Conservation (phyloP, 768 basidiomycete species). For the Tulasnella sp. region DNA sequence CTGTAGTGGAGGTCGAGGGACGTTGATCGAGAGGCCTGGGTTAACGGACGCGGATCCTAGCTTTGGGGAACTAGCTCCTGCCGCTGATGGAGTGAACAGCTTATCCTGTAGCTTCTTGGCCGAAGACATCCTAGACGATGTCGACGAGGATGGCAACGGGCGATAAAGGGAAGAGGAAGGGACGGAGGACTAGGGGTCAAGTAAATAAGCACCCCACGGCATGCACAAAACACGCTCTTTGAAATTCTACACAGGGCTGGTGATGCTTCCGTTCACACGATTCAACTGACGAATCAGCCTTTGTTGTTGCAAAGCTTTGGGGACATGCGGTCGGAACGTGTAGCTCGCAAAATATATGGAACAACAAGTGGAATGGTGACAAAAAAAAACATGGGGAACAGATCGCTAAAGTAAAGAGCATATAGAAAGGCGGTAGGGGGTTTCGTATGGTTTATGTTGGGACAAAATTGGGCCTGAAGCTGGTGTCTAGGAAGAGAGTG, state of each 20-base stretch:
- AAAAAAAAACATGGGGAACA: background rate
- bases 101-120: conserved; percentile 61
- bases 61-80: background rate
- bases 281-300: too few relatives aligned
- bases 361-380: too few relatives aligned
- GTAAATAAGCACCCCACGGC: too few relatives aligned
- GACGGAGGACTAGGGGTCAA: too few relatives aligned
- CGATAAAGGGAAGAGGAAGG: too few relatives aligned
- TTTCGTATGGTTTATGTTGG: background rate
- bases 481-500: background rate
- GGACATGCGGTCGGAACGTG: too few relatives aligned
- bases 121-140: conserved; percentile 31
- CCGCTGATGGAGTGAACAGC: conserved; percentile 38
- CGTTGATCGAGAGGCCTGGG: conserved; percentile 49
- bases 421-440: background rate
- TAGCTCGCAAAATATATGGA: too few relatives aligned
- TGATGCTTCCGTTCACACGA: too few relatives aligned
- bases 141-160: background rate
- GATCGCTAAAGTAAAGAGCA: too few relatives aligned
- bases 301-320: too few relatives aligned
- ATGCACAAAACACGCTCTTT: too few relatives aligned
- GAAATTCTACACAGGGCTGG: too few relatives aligned
- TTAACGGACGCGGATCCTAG: conserved; percentile 22
- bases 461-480: background rate
- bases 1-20: conserved; percentile 40